phyloP scores from a whole-genome alignment of 192 early-diverging fungal genomes.

The Radiomyces spectabilis region DNA sequence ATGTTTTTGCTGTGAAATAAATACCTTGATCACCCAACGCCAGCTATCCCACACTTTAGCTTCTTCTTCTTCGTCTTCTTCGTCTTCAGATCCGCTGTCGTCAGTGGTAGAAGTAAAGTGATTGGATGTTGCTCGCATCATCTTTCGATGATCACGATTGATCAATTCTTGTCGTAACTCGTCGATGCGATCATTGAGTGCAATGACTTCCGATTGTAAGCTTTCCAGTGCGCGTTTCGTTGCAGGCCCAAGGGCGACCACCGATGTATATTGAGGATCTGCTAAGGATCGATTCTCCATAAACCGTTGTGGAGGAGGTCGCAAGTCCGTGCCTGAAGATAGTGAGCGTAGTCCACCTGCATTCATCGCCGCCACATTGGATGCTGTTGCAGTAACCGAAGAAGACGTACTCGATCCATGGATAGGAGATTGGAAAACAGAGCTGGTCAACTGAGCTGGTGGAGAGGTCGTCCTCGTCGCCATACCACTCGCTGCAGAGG shows the following conservation, averaged over 20 bases:
- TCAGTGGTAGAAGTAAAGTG: background rate
- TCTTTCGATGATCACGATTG: conserved; percentile 9
- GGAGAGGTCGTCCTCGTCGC: background rate
- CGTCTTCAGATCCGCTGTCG: background rate
- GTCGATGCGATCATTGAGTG: conserved; percentile 30
- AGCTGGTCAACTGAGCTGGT: too few species aligned
- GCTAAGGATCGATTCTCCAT: too few species aligned
- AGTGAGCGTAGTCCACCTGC: background rate
- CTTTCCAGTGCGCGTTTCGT: conserved; percentile 27
- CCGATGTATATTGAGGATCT: conserved; percentile 1
- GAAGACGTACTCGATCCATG: conserved; percentile 4
- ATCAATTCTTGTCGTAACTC: conserved; percentile 21
- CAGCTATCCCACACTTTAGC: conserved; percentile 10
- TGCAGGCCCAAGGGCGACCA: conserved; percentile 17
- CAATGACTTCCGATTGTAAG: conserved; percentile 25
- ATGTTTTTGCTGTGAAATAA: background rate
- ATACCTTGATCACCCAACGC: conserved; percentile 20
- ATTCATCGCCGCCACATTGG: background rate
- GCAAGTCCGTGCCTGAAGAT: background rate
- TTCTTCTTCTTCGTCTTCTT: conserved; percentile 1
- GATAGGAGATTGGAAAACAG: conserved; percentile 3
- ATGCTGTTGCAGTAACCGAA: background rate
- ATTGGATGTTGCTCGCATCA: background rate
- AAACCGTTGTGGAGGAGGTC: background rate
- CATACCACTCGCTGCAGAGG: background rate